Conservation (phyloP, 176 grass and related monocot species). For the Tuctoria greenei region DNA sequence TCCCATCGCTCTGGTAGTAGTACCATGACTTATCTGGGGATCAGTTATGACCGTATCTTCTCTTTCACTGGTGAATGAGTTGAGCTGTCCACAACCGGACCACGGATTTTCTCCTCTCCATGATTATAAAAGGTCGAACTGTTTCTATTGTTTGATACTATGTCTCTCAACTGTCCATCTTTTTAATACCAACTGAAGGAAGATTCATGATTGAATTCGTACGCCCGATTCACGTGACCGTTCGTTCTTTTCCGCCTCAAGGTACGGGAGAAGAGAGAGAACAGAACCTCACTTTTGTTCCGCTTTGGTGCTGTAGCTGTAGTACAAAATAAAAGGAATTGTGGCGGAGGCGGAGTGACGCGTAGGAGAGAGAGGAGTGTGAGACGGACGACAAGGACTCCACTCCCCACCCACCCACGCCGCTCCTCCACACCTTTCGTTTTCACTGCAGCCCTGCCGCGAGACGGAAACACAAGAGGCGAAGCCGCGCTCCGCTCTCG, state of each 20-base stretch:
- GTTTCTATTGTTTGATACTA: background rate
- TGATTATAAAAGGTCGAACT: background rate
- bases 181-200: background rate
- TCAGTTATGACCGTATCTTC: background rate
- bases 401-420: slow-evolving; percentile 47
- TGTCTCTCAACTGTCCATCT: background rate
- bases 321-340: slow-evolving; percentile 29
- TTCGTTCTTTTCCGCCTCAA: slow-evolving; percentile 5
- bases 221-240: slow-evolving; percentile 11
- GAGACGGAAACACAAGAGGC: background rate
- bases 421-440: slow-evolving; percentile 28
- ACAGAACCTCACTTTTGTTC: slow-evolving; percentile 16
- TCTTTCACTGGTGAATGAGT: background rate
- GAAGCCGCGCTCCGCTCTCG: slow-evolving; percentile 13
- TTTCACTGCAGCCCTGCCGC: slow-evolving; percentile 23
- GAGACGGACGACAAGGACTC: slow-evolving; percentile 33
- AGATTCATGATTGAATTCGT: background rate
- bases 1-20: background rate
- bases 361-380: background rate
- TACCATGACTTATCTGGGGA: background rate
- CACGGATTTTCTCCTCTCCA: background rate
- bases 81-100: background rate
- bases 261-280: background rate
- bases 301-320: slow-evolving; percentile 17
- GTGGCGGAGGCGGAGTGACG: slow-evolving; percentile 6